phyloP scores from a whole-genome alignment of 2,329 filamentous ascomycete genomes.

The Coniochaeta prunicola region DNA sequence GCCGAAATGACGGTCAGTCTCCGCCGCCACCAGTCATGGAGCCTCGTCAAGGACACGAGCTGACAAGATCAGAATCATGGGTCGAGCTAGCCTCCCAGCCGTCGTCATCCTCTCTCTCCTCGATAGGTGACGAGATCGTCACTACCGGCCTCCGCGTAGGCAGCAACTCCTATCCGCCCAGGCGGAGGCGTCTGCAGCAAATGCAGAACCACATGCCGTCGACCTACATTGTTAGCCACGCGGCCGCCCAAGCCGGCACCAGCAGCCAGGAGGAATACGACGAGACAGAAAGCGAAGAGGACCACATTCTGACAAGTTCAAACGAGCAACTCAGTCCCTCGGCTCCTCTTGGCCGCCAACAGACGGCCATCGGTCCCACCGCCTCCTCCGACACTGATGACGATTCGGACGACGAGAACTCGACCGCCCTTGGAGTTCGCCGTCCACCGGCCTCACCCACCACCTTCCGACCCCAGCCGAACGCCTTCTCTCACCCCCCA shows the following conservation, averaged over 20 bases:
- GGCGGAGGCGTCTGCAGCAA: conserved; percentile 45
- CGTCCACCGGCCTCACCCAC: conserved; percentile 40
- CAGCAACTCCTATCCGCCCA: conserved; percentile 51
- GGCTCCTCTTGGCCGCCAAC: conserved; percentile 20
- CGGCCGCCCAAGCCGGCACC: conserved; percentile 33
- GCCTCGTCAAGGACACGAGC: conserved; percentile 4
- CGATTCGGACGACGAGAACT: conserved; percentile 61
- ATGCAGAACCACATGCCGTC: conserved; percentile 22
- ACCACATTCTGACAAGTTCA: conserved; percentile 55
- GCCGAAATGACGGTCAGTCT: conserved; percentile 25
- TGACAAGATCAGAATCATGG: conserved; percentile 72
- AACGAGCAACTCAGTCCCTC: conserved; percentile 39
- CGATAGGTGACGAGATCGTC: conserved; percentile 78
- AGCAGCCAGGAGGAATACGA: conserved; percentile 95
- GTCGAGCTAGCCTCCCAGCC: conserved; percentile 89
- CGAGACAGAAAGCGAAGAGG: conserved; percentile 86
- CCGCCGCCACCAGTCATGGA: not conserved
- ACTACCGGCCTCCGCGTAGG: conserved; percentile 80
- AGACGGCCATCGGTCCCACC: conserved; percentile 29
- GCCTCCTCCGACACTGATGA: conserved; percentile 36
- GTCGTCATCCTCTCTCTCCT: conserved; percentile 88
- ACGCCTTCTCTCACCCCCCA: conserved; percentile 83
- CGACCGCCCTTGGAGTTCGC: conserved; percentile 63
- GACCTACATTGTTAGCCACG: conserved; percentile 29
- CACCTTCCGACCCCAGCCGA: conserved; percentile 78